Evolutionary conservation across 768 basidiomycete species (phyloP), one percentile per base, ranked within the genome.

Genomic region (Leccinum variicolor): DNA sequence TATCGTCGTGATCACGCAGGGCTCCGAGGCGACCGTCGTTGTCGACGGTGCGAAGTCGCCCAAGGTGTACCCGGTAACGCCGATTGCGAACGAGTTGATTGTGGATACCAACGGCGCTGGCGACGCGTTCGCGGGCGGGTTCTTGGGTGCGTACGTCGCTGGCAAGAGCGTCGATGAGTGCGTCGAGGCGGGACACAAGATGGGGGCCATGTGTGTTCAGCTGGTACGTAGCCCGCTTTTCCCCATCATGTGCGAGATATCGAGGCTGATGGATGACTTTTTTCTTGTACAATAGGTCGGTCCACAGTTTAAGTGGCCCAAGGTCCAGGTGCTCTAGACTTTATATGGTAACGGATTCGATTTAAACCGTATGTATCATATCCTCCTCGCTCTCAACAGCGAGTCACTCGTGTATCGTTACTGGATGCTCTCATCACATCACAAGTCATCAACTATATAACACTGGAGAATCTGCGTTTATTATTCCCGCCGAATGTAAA

Each of bases 31-130:
- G 50, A 98, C 97, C 17, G 69, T 92, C 31, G 77, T 94, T 53
- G 92, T 94, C 28, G 78, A 81, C 13, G 80, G 85, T 7, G 76
- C 75, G 45, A 77, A 81, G 13, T 76, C 81, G 11, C 77, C 82
- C 34, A 84, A 85, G 75, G 65, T 76, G 15, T 88, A 77, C 73
- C 56, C 76, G 4, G 92, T 96, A 51, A 69, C 76, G 53, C 75
- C 79, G 39, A 76, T 96, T 57, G 64, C 68, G 48, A 79, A 81
- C 54, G 80, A 77, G 41, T 66, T 86, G 72, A 94, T 97, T 63
- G 88, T 97, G 57, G 97, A 99, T 72, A 98, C 97, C 50, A 99
- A 99, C 74, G 97, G 92, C 52, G 97, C 97, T 21, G 97, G 97
- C 45, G 96, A 99, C 71, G 93, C 92, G 45, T 98, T 99, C 66